phyloP scores from a whole-genome alignment of 1,284 basidiomycete species.

The Cutaneotrichosporon cavernicola region DNA sequence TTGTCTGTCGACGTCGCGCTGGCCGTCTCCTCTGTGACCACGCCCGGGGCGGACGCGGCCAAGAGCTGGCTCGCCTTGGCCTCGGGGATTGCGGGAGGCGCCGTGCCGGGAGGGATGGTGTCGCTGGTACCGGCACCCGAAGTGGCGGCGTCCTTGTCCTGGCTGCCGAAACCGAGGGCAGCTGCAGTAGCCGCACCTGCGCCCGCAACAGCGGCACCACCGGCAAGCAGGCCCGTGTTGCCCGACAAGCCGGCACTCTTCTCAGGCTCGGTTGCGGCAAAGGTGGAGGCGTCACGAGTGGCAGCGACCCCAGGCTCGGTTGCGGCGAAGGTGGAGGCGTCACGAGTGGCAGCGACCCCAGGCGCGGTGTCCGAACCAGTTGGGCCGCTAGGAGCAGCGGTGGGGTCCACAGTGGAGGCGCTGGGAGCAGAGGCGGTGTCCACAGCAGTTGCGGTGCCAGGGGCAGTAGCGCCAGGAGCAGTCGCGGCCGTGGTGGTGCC shows the following conservation, averaged over 20 bases:
- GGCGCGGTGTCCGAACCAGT: not conserved
- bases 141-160: not conserved
- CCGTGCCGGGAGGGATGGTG: not conserved
- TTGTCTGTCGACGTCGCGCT: slow-evolving; percentile 6
- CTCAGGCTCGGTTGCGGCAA: not conserved
- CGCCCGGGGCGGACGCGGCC: slow-evolving; percentile 3
- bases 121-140: not conserved
- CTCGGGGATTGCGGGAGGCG: not conserved
- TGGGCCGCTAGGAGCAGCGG: too few species aligned
- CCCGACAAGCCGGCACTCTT: not conserved
- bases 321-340: not conserved
- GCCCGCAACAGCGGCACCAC: not conserved
- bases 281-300: not conserved
- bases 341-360: not conserved
- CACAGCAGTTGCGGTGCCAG: not conserved
- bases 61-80: slow-evolving; percentile 6
- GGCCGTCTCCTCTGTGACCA: not conserved
- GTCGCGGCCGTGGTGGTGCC: not conserved
- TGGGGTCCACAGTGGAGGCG: not conserved
- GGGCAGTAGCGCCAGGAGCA: not conserved
- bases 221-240: not conserved
- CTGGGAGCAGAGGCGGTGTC: not conserved
- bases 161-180: not conserved
- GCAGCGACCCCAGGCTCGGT: not conserved
- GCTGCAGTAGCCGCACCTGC: not conserved